Evolutionary conservation across 306 rosid species (phyloP).

Genomic region (Trifolium pratense): DNA sequence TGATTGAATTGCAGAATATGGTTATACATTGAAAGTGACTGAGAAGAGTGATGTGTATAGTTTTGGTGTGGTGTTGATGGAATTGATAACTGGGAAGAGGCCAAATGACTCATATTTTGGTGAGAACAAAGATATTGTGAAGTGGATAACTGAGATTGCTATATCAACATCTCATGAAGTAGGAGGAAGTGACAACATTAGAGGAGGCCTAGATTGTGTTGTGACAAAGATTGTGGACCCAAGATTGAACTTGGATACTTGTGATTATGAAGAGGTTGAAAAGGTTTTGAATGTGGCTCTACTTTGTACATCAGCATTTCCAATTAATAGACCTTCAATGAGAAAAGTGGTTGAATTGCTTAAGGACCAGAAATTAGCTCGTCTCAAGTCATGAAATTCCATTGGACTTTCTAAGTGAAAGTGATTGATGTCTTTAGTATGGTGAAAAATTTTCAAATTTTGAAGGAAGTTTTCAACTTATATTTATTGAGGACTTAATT

Average conservation of each 20-base stretch:
- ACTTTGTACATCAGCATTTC: conserved; percentile 69
- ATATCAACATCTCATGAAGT: conserved; percentile 37
- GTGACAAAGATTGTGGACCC: conserved; percentile 59
- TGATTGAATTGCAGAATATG: conserved; percentile 55
- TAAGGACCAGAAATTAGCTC: conserved; percentile 50
- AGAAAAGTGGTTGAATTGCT: conserved; percentile 77
- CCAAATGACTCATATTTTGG: conserved; percentile 78
- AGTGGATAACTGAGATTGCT: conserved; percentile 68
- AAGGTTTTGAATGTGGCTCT: conserved; percentile 73
- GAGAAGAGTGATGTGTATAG: conserved; percentile 90
- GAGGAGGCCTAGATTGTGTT: background rate
- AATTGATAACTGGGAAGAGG: conserved; percentile 72
- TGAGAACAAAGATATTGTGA: conserved; percentile 73
- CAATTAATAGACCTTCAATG: conserved; percentile 80
- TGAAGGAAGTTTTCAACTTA: conserved; percentile 16
- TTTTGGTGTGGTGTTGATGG: conserved; percentile 80
- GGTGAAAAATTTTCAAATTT: conserved; percentile 20
- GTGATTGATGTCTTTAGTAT: conserved; percentile 14
- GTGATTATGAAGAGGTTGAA: conserved; percentile 59
- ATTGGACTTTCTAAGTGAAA: conserved; percentile 24
- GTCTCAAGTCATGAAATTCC: conserved; percentile 43
- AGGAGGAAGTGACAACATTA: no score
- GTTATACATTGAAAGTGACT: conserved; percentile 67
- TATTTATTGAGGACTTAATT: background rate
- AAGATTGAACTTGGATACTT: conserved; percentile 48